Conservation (phyloP, 2,329 filamentous ascomycete species). For the Ceratocystis lukuohia region DNA sequence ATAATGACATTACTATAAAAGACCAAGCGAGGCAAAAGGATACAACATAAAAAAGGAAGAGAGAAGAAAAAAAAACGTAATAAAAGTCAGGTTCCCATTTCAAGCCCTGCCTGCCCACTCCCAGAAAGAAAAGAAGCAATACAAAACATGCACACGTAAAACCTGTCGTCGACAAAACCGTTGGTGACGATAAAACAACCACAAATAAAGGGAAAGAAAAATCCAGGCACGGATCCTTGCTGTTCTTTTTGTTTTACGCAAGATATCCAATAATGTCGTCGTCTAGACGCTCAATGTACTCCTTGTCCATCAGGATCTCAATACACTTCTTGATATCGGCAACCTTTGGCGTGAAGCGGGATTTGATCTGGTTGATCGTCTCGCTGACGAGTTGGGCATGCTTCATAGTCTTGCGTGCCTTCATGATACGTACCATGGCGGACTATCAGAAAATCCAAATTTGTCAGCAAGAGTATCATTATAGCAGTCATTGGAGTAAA, state of each 20-base stretch:
- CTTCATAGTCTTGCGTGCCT: conserved; percentile 98
- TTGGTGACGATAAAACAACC: background rate
- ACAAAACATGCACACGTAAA: background rate
- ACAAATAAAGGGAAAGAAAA: too few species aligned
- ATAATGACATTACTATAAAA: background rate
- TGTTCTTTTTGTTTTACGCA: conserved; percentile 41
- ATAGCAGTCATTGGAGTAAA: background rate
- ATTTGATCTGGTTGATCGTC: conserved; percentile 88
- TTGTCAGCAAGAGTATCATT: conserved; percentile 5
- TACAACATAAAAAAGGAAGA: background rate
- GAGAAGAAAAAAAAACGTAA: background rate
- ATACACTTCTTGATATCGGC: conserved; percentile 99
- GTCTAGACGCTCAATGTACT: conserved; percentile 91
- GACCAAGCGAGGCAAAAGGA: too few species aligned
- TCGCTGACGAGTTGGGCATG: conserved; percentile 87
- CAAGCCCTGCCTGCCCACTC: background rate
- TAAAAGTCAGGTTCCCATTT: background rate
- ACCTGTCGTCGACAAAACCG: too few species aligned
- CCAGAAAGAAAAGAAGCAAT: background rate
- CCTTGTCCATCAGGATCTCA: conserved; percentile 95
- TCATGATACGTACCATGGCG: conserved; percentile 98
- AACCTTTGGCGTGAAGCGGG: conserved; percentile 83
- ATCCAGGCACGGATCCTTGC: too few species aligned
- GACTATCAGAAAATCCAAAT: conserved; percentile 45
- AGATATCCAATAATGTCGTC: conserved; percentile 91